Base-by-base conservation (phyloP, 352 stramenopile genomes). In the Phytophthora rubi region DNA sequence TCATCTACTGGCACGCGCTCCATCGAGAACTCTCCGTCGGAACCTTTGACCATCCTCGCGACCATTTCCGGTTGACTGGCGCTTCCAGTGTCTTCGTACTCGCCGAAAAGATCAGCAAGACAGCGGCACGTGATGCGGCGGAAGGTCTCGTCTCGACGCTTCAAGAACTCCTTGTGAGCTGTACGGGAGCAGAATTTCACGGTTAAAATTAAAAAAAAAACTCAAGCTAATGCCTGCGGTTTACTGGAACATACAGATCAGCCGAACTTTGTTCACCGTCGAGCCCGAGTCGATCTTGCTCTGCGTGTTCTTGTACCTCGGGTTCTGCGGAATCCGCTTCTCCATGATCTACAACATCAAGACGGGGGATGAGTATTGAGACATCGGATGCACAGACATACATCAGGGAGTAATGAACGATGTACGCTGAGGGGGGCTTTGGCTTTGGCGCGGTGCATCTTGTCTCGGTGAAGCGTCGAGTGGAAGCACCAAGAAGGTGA, bases 81-180 rank as follows among this genome's bases (percentile, higher is more conserved):
- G 42, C 70, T 76, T 4, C 80, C 84, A 0, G 61, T 80, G 71
- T 90, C 83, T 65, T 94, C 85, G 55, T 95, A 93, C 59, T 93
- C 86, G 42, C 51, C 48, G 37, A 95, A 90, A n/a, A 95, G 76
- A 49, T 93, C 86, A 6, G 84, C 81, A 0, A 95, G 75, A 39
- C 85, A 90, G n/a, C 77, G 65, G 37, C 75, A 83, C 2, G 81
- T 90, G 12, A 95, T 82, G 12, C 88, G 86, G 49, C 77, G 81
- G 66, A 95, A 95, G 6, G 80, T 89, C 68, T 95, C 88, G 39
- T 95, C 86, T n/a, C 85, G 77, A 1, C 86, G 83, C 75, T 92
- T 92, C 12, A 95, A 65, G 39, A 92, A 93, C 70, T 95, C 86
- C 33, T 91, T 93, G 55, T 80, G 79, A 26, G 88, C 85, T 92